Conservation (phyloP, 73 alveolate genomes). For the Effrenium voratum region DNA sequence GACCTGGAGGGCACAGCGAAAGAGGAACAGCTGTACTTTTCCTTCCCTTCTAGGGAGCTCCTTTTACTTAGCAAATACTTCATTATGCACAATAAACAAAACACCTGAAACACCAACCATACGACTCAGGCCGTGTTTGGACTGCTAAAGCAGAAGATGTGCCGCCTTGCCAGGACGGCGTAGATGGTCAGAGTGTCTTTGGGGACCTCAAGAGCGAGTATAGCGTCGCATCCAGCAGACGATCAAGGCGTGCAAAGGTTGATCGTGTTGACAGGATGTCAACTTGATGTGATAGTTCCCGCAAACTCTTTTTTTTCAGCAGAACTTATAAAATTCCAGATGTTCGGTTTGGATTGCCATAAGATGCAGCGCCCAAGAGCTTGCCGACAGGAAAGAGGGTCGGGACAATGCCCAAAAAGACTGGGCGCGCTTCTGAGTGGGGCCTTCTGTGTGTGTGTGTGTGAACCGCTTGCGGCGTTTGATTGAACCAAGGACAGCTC, state of each 20-base stretch:
- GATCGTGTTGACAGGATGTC: not conserved
- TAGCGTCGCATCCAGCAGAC: constrained; percentile 87
- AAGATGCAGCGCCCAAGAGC: not conserved
- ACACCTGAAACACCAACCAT: no score
- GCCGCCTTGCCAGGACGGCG: constrained; percentile 50
- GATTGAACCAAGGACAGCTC: constrained; percentile 58
- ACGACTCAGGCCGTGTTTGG: no score
- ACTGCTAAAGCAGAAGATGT: not conserved
- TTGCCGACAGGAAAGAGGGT: constrained; percentile 35
- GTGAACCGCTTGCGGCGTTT: not conserved
- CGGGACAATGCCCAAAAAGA: constrained; percentile 85
- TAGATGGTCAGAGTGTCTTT: constrained; percentile 77
- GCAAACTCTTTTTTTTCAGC: no score
- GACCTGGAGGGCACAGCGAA: no score
- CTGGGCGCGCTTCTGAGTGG: constrained; percentile 27
- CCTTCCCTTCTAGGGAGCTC: no score
- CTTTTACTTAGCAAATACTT: no score
- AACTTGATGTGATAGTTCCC: no score
- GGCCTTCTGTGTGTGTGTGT: not conserved
- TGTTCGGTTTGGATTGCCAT: not conserved
- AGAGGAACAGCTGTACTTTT: no score
- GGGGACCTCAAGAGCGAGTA: constrained; percentile 88
- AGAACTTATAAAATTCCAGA: no score
- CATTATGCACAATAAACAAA: no score
- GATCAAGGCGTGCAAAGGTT: constrained; percentile 22